Conservation (phyloP, 2,329 filamentous ascomycete genomes). For the Arthrocladium fulminans region DNA sequence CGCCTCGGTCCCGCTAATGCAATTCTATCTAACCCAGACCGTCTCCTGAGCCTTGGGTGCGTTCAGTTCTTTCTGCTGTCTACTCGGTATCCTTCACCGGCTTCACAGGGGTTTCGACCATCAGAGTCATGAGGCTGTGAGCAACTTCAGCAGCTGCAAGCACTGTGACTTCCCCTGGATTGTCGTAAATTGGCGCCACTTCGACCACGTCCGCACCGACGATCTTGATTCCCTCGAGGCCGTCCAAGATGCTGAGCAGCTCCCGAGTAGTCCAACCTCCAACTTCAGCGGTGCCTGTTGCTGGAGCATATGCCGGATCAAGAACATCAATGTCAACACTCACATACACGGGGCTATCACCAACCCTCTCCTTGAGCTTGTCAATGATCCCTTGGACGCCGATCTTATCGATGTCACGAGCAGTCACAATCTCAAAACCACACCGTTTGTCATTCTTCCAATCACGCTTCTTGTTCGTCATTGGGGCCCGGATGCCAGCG, state of each 20-base stretch:
- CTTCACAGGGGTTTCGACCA: constrained; percentile 23
- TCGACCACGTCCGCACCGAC: constrained; percentile 50
- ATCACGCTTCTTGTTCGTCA: constrained; percentile 43
- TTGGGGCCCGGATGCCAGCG: constrained; percentile 47
- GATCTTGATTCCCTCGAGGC: constrained; percentile 42
- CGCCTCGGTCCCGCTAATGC: no score
- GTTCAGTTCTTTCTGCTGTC: not conserved
- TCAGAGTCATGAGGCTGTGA: constrained; percentile 34
- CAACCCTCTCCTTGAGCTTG: constrained; percentile 39
- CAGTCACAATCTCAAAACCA: constrained; percentile 47
- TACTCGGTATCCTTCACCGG: constrained; percentile 7
- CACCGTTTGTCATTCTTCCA: constrained; percentile 45
- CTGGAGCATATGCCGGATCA: constrained; percentile 47
- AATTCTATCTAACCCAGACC: not conserved
- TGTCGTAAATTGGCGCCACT: constrained; percentile 49
- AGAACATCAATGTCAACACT: constrained; percentile 50
- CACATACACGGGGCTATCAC: constrained; percentile 44
- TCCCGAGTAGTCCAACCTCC: constrained; percentile 49
- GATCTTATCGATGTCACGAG: constrained; percentile 44
- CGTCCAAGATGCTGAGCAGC: constrained; percentile 46
- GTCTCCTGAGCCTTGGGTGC: not conserved
- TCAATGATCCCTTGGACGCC: constrained; percentile 42
- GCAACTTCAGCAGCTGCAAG: constrained; percentile 49
- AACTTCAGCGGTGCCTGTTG: constrained; percentile 47
- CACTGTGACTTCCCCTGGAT: constrained; percentile 44